These are phyloP conservation scores for Aspergillus baeticus DNA, from an alignment of 495 filamentous ascomycete species.

Conservation along the genomic window DNA sequence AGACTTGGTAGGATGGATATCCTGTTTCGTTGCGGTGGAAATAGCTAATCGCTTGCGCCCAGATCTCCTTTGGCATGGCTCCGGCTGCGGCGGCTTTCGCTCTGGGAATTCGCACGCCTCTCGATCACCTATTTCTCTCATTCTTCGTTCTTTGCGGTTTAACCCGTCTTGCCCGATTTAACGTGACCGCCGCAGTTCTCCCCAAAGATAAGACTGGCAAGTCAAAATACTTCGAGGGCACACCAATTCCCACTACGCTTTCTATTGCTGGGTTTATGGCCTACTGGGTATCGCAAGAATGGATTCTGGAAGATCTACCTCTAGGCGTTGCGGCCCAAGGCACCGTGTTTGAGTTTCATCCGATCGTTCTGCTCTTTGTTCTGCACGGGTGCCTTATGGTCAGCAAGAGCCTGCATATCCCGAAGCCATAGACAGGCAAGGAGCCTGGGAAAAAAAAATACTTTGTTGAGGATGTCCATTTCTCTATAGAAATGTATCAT, in stretches of 20 bases:
- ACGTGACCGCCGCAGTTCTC: slow-evolving; percentile 83
- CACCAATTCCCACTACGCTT: slow-evolving; percentile 88
- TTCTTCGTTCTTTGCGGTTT: slow-evolving; percentile 95
- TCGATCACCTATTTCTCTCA: slow-evolving; percentile 81
- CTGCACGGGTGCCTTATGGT: slow-evolving; percentile 88
- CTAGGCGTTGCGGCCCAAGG: slow-evolving; percentile 63
- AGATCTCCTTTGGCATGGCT: slow-evolving; percentile 95
- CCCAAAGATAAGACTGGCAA: slow-evolving; percentile 92
- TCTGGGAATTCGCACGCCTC: slow-evolving; percentile 79
- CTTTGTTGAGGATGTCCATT: slow-evolving; percentile 8
- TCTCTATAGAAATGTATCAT: slow-evolving; percentile 18
- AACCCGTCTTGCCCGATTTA: slow-evolving; percentile 92
- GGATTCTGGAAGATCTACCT: slow-evolving; percentile 74
- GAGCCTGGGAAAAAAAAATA: slow-evolving; percentile 7
- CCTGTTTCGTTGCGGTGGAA: background rate
- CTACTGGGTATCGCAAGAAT: slow-evolving; percentile 80
- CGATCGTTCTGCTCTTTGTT: slow-evolving; percentile 78
- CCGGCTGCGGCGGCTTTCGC: slow-evolving; percentile 86
- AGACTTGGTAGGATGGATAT: slow-evolving; percentile 67
- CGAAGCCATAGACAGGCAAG: slow-evolving; percentile 69
- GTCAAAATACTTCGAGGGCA: slow-evolving; percentile 92
- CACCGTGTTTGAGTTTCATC: slow-evolving; percentile 80
- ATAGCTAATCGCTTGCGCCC: slow-evolving; percentile 13
- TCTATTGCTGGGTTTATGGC: slow-evolving; percentile 81
- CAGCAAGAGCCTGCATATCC: slow-evolving; percentile 90